Percentiles rank a stretch among this genome's conserved stretches.
Evolutionary conservation across 345 rosid genomes (phyloP).

Genomic region (Murraya koenigii): DNA sequence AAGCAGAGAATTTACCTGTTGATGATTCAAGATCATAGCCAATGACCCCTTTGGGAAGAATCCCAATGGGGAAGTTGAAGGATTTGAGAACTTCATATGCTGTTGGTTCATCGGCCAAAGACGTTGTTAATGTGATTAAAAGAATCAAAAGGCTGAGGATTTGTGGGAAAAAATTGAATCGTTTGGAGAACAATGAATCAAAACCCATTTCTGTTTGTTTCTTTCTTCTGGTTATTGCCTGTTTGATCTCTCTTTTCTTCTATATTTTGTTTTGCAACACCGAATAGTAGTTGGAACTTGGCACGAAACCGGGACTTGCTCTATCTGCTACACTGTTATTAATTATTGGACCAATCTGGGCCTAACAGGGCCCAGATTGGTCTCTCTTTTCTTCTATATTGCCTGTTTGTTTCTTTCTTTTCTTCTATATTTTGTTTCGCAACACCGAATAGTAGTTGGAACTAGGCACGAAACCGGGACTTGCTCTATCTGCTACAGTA

Average conservation of each 20-base stretch:
- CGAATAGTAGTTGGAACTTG: neutral
- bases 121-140: neutral
- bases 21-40: conserved; percentile 43
- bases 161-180: neutral
- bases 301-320: neutral
- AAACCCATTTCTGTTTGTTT: conserved; percentile 13
- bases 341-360: neutral
- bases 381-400: neutral
- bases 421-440: neutral
- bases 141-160: conserved; percentile 10
- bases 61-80: conserved; percentile 50
- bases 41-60: conserved; percentile 57
- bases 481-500: neutral
- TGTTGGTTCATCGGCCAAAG: conserved; percentile 21
- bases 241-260: neutral
- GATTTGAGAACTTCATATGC: conserved; percentile 48
- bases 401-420: neutral
- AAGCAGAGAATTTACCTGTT: conserved; percentile 56
- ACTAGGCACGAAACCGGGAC: neutral
- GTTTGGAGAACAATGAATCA: neutral
- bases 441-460: neutral
- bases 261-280: neutral
- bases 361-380: no score
- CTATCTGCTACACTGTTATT: neutral
- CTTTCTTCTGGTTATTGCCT: neutral